Conservation (phyloP, 2,329 filamentous ascomycete genomes). For the Microcyclosporella mali region DNA sequence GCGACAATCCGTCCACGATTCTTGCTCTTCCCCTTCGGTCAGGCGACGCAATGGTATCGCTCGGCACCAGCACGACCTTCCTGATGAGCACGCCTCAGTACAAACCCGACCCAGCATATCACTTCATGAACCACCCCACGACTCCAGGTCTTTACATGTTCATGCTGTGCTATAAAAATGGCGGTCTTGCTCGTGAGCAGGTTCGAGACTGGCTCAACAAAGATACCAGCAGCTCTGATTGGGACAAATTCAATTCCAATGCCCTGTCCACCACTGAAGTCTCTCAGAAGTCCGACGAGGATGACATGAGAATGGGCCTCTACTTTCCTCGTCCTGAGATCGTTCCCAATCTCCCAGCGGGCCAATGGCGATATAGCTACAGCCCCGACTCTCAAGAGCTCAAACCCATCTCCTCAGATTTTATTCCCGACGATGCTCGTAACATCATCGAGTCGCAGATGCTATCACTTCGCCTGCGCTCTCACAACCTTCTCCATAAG, state of each 20-base stretch:
- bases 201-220: slow-evolving; percentile 73
- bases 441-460: slow-evolving; percentile 92
- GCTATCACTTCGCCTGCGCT: slow-evolving; percentile 81
- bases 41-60: slow-evolving; percentile 85
- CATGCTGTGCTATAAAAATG: slow-evolving; percentile 99
- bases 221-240: slow-evolving; percentile 47
- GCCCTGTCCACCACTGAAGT: slow-evolving; percentile 65
- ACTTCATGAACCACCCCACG: slow-evolving; percentile 97
- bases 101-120: slow-evolving; percentile 81
- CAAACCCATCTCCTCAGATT: slow-evolving; percentile 36
- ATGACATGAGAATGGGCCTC: slow-evolving; percentile 74
- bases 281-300: slow-evolving; percentile 47
- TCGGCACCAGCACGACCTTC: slow-evolving; percentile 94
- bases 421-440: slow-evolving; percentile 62
- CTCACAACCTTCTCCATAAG: slow-evolving; percentile 61
- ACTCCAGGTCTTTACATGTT: slow-evolving; percentile 95
- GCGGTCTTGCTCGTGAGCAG: slow-evolving; percentile 83
- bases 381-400: slow-evolving; percentile 43
- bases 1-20: slow-evolving; percentile 94
- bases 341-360: slow-evolving; percentile 80
- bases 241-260: slow-evolving; percentile 73
- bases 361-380: slow-evolving; percentile 78
- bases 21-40: slow-evolving; percentile 80
- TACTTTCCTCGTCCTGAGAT: slow-evolving; percentile 95
- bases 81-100: slow-evolving; percentile 94